Base-by-base conservation (phyloP, 371 early-diverging fungal genomes). In the Rhizopus stolonifer region DNA sequence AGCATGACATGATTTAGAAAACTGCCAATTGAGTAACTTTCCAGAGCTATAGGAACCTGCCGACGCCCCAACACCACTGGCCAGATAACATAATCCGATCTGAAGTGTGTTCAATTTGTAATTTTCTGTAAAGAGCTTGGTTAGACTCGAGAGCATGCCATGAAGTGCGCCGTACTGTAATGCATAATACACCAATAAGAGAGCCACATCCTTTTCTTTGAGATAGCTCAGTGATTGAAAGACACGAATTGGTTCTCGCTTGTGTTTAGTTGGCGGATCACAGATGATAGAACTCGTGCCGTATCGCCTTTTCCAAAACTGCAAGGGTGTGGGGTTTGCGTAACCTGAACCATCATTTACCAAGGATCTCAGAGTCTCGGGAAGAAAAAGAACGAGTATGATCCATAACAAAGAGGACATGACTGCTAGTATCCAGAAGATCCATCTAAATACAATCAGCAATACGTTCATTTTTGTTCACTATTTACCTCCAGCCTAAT, bases 381-480 rank as follows among this genome's bases (percentile, higher is more conserved):
- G 87, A 11, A 84, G 59, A n/a, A 79, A 65, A 44, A 82, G 68
- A 10, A 74, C 42, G 6, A 80, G 71, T 10, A 77, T 21, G 17
- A 75, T 25, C 46, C 79, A 70, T 22, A 84, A 65, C 5, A 73
- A 24, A 8, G 65, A 60, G n/a, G 77, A 78, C 25, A 78, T 49
- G 15, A 79, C 79, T 5, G 76, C 59, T 31, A 84, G 58, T 25
- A 79, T 34, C 83, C 87, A 84, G 51, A 83, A 83, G 44, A 80
- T 81, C 62, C 73, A 69, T 58, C 72, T 75, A 56, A 29, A 36
- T n/a, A n/a, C n/a, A n/a, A n/a, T n/a, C n/a, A n/a, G n/a, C n/a
- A n/a, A n/a, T n/a, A n/a, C n/a, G n/a, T n/a, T n/a, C n/a, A n/a
- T n/a, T n/a, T n/a, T n/a, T n/a, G n/a, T n/a, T n/a, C n/a, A n/a